Percentiles rank a stretch among this genome's conserved stretches.
These are phyloP conservation scores for Cunninghamia lanceolata DNA, from an alignment of 75 land plant genomes.

Conservation along the genomic window DNA sequence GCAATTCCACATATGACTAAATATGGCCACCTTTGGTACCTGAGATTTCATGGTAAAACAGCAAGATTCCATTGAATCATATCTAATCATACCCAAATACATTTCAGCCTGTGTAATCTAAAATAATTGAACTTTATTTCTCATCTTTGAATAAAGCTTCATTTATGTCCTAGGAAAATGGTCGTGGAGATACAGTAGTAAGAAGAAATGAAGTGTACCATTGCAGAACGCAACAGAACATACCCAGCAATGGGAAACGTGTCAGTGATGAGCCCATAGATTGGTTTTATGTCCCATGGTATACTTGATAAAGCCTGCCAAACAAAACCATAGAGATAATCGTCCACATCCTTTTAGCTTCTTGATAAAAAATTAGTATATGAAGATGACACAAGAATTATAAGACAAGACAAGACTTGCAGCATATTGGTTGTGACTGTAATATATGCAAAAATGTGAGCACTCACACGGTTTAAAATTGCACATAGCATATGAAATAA, in stretches of 20 bases:
- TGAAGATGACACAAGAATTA: not conserved
- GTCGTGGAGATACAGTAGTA: not conserved
- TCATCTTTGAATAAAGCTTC: not conserved
- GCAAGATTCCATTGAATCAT: not conserved
- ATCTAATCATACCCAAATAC: not conserved
- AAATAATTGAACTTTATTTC: not conserved
- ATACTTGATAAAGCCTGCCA: conserved; percentile 15
- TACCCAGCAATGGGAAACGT: conserved; percentile 40
- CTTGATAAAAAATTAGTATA: not conserved
- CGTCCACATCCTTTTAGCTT: not conserved
- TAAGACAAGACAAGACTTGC: not conserved
- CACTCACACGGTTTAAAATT: not conserved
- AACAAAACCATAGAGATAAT: conserved; percentile 4
- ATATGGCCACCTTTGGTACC: conserved; percentile 31
- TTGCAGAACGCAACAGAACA: not conserved
- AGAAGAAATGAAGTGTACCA: not conserved
- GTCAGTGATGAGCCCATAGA: conserved; percentile 33
- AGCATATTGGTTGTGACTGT: not conserved
- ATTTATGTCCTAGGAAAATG: not conserved
- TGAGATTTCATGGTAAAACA: not conserved
- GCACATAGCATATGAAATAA: not conserved
- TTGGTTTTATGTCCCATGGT: conserved; percentile 32
- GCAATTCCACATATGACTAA: conserved; percentile 27
- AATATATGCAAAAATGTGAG: not conserved
- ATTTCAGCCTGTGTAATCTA: not conserved